A percentile compares a stretch with the other conserved stretches of the same genome.
phyloP scores from a whole-genome alignment of 306 rosid genomes.

The Crotalaria pallida region DNA sequence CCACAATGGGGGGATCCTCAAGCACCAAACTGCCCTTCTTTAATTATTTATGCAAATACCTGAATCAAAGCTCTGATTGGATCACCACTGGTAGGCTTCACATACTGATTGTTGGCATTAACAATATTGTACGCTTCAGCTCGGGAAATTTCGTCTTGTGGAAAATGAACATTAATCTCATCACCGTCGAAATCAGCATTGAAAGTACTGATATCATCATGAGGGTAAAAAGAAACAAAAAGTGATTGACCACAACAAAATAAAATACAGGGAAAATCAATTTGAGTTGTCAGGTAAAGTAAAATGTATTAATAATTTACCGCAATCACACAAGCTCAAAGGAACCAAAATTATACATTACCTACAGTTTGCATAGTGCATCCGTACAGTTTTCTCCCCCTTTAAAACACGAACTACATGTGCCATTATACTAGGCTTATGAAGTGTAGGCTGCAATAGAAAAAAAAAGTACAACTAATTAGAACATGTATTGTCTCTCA shows the following conservation, averaged over 20 bases:
- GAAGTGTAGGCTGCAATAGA: slow-evolving; percentile 87
- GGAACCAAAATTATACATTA: slow-evolving; percentile 13
- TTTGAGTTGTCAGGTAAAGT: background rate
- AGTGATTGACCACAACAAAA: slow-evolving; percentile 20
- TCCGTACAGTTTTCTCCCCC: slow-evolving; percentile 95
- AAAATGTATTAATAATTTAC: background rate
- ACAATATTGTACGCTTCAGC: slow-evolving; percentile 94
- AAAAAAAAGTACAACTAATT: slow-evolving; percentile 19
- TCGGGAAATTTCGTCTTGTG: slow-evolving; percentile 96
- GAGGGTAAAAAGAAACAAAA: background rate
- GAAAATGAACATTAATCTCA: slow-evolving; percentile 97
- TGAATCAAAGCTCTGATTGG: slow-evolving; percentile 94
- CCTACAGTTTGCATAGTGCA: slow-evolving; percentile 92
- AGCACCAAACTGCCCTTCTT: background rate
- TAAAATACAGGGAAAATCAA: slow-evolving; percentile 25
- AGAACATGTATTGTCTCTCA: background rate
- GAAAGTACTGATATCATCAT: slow-evolving; percentile 56
- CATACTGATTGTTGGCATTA: slow-evolving; percentile 92
- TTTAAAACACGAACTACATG: slow-evolving; percentile 82
- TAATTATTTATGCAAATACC: slow-evolving; percentile 37
- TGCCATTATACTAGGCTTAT: slow-evolving; percentile 98
- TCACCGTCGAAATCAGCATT: slow-evolving; percentile 99
- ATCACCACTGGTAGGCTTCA: slow-evolving; percentile 96
- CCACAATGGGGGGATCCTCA: background rate
- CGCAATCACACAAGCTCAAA: slow-evolving; percentile 18